Conservation (phyloP, 2,329 filamentous ascomycete genomes). For the Fusarium duplospermum region DNA sequence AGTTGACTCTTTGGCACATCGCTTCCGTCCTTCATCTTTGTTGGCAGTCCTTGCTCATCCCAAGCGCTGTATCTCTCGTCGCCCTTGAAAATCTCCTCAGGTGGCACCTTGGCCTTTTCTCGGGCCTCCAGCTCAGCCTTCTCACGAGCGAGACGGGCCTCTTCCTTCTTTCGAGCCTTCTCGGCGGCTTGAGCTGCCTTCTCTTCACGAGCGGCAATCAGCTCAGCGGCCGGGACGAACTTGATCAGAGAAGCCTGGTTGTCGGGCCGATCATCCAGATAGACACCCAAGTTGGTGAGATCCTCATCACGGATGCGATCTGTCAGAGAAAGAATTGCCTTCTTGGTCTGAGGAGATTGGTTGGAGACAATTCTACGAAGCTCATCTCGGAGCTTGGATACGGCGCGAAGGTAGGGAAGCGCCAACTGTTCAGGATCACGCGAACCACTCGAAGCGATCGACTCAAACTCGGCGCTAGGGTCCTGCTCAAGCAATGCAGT, state of each 20-base stretch:
- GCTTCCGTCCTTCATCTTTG: conserved; percentile 78
- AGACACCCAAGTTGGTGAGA: conserved; percentile 85
- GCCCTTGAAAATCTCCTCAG: conserved; percentile 66
- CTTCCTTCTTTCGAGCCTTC: conserved; percentile 66
- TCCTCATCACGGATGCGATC: conserved; percentile 85
- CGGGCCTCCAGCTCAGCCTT: conserved; percentile 65
- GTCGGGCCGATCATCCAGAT: conserved; percentile 84
- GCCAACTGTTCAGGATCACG: conserved; percentile 65
- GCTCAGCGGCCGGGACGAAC: conserved; percentile 67
- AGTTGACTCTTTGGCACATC: conserved; percentile 82
- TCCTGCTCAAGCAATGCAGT: conserved; percentile 56
- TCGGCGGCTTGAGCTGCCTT: conserved; percentile 72
- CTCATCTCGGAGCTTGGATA: conserved; percentile 70
- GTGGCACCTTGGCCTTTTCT: conserved; percentile 68
- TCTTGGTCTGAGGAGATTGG: conserved; percentile 65
- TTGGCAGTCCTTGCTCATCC: conserved; percentile 86
- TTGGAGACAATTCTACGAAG: conserved; percentile 66
- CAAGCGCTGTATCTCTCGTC: conserved; percentile 76
- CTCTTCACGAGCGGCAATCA: conserved; percentile 69
- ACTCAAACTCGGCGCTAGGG: conserved; percentile 60
- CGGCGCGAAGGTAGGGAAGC: conserved; percentile 65
- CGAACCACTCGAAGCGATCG: conserved; percentile 57
- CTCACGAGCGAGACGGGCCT: conserved; percentile 62
- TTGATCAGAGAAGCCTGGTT: conserved; percentile 78
- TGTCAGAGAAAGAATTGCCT: conserved; percentile 80